Percentiles rank a stretch among this genome's conserved stretches.
These are phyloP conservation scores for Solanum medicagineum DNA, from an alignment of 257 asterid species.

Conservation along the genomic window DNA sequence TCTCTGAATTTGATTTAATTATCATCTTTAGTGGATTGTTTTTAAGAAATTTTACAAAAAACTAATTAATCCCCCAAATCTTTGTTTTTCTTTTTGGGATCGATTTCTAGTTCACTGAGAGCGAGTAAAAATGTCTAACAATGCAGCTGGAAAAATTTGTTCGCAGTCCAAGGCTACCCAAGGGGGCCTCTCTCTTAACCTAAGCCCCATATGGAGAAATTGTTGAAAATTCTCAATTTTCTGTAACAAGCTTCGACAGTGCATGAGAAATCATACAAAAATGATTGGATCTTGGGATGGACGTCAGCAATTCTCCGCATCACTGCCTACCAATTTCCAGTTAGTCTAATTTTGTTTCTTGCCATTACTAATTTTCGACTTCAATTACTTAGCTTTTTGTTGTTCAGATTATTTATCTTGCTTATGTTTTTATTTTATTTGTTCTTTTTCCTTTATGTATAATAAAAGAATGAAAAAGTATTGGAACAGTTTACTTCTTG, in stretches of 20 bases:
- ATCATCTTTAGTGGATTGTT: too few species aligned
- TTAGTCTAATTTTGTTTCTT: not conserved
- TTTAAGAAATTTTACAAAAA: too few species aligned
- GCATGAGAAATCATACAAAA: too few species aligned
- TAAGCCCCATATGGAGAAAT: conserved; percentile 61
- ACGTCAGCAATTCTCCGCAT: conserved; percentile 32
- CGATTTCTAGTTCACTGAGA: not conserved
- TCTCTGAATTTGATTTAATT: too few species aligned
- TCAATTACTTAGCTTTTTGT: not conserved
- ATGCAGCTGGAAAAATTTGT: not conserved
- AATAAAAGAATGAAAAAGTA: too few species aligned
- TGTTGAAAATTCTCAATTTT: conserved; percentile 51
- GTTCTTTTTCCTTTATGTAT: too few species aligned
- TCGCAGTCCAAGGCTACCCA: not conserved
- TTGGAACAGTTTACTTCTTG: too few species aligned
- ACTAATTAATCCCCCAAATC: too few species aligned
- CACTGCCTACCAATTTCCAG: conserved; percentile 38
- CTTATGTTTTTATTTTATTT: not conserved
- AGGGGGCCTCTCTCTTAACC: conserved; percentile 27
- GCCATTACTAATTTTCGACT: not conserved
- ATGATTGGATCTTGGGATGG: too few species aligned
- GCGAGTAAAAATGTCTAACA: not conserved
- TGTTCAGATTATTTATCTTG: not conserved
- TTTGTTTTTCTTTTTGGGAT: not conserved
- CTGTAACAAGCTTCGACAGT: conserved; percentile 35